Base-by-base conservation (phyloP, 1,284 basidiomycete species). In the Sporisorium exsertum region DNA sequence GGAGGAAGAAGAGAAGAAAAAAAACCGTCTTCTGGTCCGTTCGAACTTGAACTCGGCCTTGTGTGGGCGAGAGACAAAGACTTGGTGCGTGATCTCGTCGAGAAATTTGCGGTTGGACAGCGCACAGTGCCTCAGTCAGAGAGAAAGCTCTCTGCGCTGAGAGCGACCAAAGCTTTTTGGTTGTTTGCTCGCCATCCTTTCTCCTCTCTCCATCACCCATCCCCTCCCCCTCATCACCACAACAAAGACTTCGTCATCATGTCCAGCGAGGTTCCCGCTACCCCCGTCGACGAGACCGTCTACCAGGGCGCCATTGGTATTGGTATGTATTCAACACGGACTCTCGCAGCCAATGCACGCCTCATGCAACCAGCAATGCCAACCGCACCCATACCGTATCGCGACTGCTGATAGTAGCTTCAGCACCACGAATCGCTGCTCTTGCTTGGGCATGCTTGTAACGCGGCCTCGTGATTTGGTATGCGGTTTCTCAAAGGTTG, bases 241-340 rank as follows among this genome's bases (percentile, higher is more conserved):
- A 20, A 64, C n/a, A 59, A 46, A 43, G 66, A 68, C 71, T 72
- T 75, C 76, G 66, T 80, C 81, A 79, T 69, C 76, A 79, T 82
- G 82, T 79, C 83, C 72, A 81, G 66, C 69, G 83, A 85, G 77
- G 76, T 84, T 69, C 83, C 83, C 68, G 63, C 82, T 71, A 82
- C 79, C 64, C 79, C 74, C 66, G 79, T 79, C 78, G 94, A 96
- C 87, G 95, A 83, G 64, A 77, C 96, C 89, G 87, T 92, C 86
- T 97, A 92, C 88, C 94, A 96, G 87, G 95, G 95, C 88, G 95
- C 95, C 87, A 90, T 97, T 88, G 95, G 95, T 88, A 96, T 97
- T 87, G 94, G 87, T 88, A 68, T 63, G 87, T 86, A 54, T 12
- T 29, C 9, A 43, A 16, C 35, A 42, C 37, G 37, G 18, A 54